Conservation (phyloP, 805 yeast species). For the Barnettozyma wickerhamii region DNA sequence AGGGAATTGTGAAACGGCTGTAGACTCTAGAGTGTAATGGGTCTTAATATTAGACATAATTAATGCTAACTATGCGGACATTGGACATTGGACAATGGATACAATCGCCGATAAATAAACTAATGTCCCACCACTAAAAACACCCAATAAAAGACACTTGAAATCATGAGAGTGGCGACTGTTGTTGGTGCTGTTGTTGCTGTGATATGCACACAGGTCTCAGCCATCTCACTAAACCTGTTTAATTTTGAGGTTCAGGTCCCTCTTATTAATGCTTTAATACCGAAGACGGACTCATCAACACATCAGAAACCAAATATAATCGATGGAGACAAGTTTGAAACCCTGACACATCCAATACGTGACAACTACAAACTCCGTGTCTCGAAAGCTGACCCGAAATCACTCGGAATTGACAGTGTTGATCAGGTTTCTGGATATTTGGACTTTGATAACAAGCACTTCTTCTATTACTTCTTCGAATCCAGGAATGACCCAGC, state of each 20-base stretch:
- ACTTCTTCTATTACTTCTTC: constrained; percentile 86
- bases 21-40: no score
- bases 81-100: no score
- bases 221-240: background rate
- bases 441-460: constrained; percentile 69
- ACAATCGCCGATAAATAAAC: no score
- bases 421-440: constrained; percentile 84
- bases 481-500: constrained; percentile 86
- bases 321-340: background rate
- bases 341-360: background rate
- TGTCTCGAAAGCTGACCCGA: constrained; percentile 28
- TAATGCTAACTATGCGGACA: no score
- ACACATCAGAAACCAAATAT: background rate
- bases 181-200: background rate
- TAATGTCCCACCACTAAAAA: no score
- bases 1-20: no score
- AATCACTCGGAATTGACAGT: constrained; percentile 64
- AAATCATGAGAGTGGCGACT: no score
- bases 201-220: background rate
- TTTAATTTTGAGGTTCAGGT: background rate
- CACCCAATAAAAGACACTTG: no score
- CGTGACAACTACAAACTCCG: constrained; percentile 17
- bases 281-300: constrained; percentile 9
- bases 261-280: constrained; percentile 14
- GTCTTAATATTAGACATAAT: no score